phyloP scores from a whole-genome alignment of 345 rosid species.

The Pelargonium nanum region DNA sequence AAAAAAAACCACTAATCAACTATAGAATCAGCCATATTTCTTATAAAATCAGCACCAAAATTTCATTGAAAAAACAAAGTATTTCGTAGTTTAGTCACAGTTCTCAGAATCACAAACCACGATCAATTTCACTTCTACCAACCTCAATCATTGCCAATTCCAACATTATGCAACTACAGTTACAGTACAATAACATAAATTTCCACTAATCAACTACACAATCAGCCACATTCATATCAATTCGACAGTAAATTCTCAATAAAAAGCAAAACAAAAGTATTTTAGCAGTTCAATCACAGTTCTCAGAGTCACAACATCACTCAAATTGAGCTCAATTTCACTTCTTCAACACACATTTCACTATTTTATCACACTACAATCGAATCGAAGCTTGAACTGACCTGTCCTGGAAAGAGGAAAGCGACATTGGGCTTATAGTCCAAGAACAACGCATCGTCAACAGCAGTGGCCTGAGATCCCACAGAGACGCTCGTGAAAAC shows the following conservation, averaged over 20 bases:
- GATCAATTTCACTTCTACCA: no score
- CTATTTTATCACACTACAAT: not conserved
- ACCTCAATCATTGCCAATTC: no score
- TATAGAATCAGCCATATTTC: no score
- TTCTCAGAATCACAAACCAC: no score
- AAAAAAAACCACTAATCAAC: no score
- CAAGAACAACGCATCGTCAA: constrained; percentile 51
- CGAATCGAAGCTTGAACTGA: constrained; percentile 8
- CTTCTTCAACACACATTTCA: not conserved
- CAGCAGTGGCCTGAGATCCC: constrained; percentile 37
- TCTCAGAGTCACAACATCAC: no score
- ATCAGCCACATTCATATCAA: not conserved
- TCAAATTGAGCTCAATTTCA: not conserved
- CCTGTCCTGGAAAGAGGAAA: constrained; percentile 97
- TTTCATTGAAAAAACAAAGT: no score
- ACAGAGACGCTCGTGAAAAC: constrained; percentile 58
- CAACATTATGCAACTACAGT: constrained; percentile 1
- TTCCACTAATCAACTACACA: no score
- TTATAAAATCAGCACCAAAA: no score
- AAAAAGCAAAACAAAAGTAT: not conserved
- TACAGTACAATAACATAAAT: not conserved
- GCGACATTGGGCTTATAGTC: constrained; percentile 71
- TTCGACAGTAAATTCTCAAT: not conserved
- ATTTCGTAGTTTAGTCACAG: no score
- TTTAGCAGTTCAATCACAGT: not conserved